Evolutionary conservation across 148 eudicot species (phyloP).

Genomic region (Spergularia marina): DNA sequence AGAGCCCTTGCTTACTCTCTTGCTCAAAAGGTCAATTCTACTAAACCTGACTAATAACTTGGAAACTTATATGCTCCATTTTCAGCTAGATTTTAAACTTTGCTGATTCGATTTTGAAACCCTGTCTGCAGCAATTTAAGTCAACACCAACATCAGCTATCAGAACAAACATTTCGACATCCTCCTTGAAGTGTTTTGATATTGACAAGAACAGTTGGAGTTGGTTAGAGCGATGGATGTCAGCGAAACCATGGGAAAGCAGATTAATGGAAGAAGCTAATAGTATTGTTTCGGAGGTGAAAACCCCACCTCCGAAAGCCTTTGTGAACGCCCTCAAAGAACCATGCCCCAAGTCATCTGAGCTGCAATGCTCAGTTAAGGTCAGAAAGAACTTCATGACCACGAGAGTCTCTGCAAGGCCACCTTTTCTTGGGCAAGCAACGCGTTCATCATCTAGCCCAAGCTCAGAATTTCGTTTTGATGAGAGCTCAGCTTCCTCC

Average conservation of each 20-base stretch:
- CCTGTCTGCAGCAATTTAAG: constrained; percentile 50
- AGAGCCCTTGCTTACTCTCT: constrained; percentile 88
- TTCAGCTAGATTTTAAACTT: background rate
- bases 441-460: constrained; percentile 80
- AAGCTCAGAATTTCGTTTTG: constrained; percentile 64
- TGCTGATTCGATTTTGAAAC: background rate
- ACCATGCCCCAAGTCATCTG: constrained; percentile 43
- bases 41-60: background rate
- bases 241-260: constrained; percentile 93
- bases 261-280: constrained; percentile 73
- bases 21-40: constrained; percentile 67
- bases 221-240: constrained; percentile 98
- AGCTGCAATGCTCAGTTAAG: constrained; percentile 47
- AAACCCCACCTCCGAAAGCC: constrained; percentile 56
- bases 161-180: constrained; percentile 34
- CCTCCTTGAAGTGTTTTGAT: constrained; percentile 43
- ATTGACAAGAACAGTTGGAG: constrained; percentile 75
- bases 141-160: constrained; percentile 41
- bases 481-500: constrained; percentile 84
- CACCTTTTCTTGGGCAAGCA: constrained; percentile 45
- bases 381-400: constrained; percentile 66
- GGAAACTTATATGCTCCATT: background rate
- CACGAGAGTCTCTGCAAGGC: constrained; percentile 73
- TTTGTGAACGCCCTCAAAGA: constrained; percentile 25
- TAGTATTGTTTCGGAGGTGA: constrained; percentile 34